Evolutionary conservation across 495 filamentous ascomycete species (phyloP).

Genomic region (Penicillium dipodomyicola): DNA sequence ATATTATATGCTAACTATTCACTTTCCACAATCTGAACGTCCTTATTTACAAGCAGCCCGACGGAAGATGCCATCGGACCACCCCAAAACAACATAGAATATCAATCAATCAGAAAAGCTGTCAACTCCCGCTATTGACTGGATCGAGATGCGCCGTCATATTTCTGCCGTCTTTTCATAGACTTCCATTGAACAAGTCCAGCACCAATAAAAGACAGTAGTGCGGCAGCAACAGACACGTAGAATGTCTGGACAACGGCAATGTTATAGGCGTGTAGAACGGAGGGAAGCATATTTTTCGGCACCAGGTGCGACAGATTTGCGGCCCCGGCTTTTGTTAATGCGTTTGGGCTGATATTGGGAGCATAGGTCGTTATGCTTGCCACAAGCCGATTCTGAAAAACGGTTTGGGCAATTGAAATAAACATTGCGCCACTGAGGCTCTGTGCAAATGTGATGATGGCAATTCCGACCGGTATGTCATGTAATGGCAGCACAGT

Average conservation of each 20-base stretch:
- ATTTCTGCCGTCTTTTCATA: constrained; percentile 46
- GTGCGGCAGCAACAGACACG: constrained; percentile 61
- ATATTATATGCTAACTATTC: neutral
- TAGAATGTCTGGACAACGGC: constrained; percentile 67
- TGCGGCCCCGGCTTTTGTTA: constrained; percentile 66
- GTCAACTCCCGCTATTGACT: neutral
- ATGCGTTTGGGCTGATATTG: constrained; percentile 43
- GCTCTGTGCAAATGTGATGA: constrained; percentile 69
- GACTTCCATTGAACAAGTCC: constrained; percentile 70
- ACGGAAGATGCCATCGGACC: neutral
- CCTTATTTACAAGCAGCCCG: neutral
- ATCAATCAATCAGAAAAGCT: neutral
- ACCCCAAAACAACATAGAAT: neutral
- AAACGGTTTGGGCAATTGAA: constrained; percentile 72
- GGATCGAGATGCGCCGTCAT: neutral
- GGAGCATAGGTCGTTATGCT: constrained; percentile 54
- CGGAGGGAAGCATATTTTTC: constrained; percentile 45
- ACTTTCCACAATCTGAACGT: neutral
- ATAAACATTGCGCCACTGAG: constrained; percentile 74
- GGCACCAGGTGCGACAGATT: constrained; percentile 52
- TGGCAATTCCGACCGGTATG: constrained; percentile 63
- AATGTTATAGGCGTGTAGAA: constrained; percentile 68
- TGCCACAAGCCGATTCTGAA: constrained; percentile 64
- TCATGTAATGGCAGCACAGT: constrained; percentile 61
- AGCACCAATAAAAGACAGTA: constrained; percentile 58